Base-by-base conservation (phyloP, 2,329 filamentous ascomycete species). In the Xylaria sp. region DNA sequence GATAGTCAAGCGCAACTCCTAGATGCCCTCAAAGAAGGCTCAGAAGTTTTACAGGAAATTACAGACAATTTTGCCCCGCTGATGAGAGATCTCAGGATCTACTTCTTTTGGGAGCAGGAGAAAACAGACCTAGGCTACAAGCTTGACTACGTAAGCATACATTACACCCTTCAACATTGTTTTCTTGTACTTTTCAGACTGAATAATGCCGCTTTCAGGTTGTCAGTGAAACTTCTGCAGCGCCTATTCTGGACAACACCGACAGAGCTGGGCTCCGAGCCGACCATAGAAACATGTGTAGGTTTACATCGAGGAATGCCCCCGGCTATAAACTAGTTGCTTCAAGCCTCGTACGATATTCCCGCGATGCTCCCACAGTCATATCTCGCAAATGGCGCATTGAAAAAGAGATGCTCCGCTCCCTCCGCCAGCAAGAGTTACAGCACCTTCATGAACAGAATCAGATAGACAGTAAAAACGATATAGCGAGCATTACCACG, bases 61-160 rank as follows among this genome's bases (percentile, higher is more conserved):
- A 68, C 68, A 2, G 68, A 69, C 9, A 71, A 71, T 48, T 71
- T 71, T 39, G 36, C 36, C 1, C 68, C 68, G 1, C 43, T 68
- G 31, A 71, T 71, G 62, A 68, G 62, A 63, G 39, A 67, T 20
- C 33, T 71, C 25, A 54, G 61, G 3, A 46, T 69, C 4, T 71
- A 57, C 54, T 71, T 71, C 62, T 70, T 71, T 33, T 66, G 68
- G 66, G 66, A 69, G 31, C 66, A 71, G 25, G 41, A 66, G 13
- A 71, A 69, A 33, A 69, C 68, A 28, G 62, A 66, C 13, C 56
- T 65, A 1, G 66, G 68, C 1, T 61, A 62, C n/a, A 71, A 66
- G 18, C 33, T 57, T 15, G 66, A 68, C 43, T 68, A 68, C 57
- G 65, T 67, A 46, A 59, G 59, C 12, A 10, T 51, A 15, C 2